Evolutionary conservation across 225 moss, liverwort and hornwort species (phyloP).

Genomic region (Polytrichum formosum): DNA sequence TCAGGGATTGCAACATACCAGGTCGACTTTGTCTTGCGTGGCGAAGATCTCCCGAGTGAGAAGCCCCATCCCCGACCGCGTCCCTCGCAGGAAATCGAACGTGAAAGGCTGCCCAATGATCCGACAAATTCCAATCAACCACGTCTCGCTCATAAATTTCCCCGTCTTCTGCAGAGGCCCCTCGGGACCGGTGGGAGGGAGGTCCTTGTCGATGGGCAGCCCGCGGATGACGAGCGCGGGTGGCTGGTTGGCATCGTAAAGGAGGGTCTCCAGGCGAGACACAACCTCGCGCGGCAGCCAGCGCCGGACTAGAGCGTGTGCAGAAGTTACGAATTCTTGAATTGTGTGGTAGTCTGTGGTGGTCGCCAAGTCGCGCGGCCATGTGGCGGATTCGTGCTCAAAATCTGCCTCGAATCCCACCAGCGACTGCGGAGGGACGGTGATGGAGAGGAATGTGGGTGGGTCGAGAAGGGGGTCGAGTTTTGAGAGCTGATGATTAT

Average conservation of each 20-base stretch:
- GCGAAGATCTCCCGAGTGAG: slow-evolving; percentile 25
- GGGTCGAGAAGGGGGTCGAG: not conserved
- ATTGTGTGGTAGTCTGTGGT: slow-evolving; percentile 21
- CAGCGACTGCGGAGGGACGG: slow-evolving; percentile 15
- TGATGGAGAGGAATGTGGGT: slow-evolving; percentile 15
- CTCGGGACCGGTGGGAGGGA: slow-evolving; percentile 23
- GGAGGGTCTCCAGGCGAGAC: slow-evolving; percentile 13
- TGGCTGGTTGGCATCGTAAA: slow-evolving; percentile 21
- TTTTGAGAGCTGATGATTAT: not conserved
- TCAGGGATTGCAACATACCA: slow-evolving; percentile 8
- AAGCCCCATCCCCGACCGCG: slow-evolving; percentile 4
- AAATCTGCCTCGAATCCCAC: slow-evolving; percentile 25
- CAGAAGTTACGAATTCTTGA: slow-evolving; percentile 36
- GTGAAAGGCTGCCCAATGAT: slow-evolving; percentile 34
- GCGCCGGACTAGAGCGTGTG: slow-evolving; percentile 29
- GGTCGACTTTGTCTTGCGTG: slow-evolving; percentile 11
- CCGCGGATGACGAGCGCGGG: slow-evolving; percentile 23
- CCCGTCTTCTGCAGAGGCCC: slow-evolving; percentile 13
- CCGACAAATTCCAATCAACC: slow-evolving; percentile 36
- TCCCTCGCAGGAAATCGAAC: not conserved
- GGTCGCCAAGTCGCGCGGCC: slow-evolving; percentile 25
- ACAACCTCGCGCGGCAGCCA: slow-evolving; percentile 31
- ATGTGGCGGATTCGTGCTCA: slow-evolving; percentile 16
- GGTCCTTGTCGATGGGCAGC: slow-evolving; percentile 30
- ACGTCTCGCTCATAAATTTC: slow-evolving; percentile 41